A percentile compares a stretch with the other conserved stretches of the same genome.
These are phyloP conservation scores for Galerina marginata DNA, from an alignment of 768 basidiomycete species.

Conservation along the genomic window DNA sequence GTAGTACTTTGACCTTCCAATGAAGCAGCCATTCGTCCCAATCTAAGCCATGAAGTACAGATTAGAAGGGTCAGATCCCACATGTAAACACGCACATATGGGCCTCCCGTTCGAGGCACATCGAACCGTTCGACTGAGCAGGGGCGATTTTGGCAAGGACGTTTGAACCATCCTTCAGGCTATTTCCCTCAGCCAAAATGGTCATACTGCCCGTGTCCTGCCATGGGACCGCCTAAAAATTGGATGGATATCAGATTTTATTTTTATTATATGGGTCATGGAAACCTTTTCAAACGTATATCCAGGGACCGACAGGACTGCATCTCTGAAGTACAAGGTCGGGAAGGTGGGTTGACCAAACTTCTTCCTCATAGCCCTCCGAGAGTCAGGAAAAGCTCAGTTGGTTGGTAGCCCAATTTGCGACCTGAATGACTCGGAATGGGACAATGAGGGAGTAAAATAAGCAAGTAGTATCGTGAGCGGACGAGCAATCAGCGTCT, in stretches of 20 bases:
- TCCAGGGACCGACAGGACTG: conserved; percentile 68
- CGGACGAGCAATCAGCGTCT: too few species aligned
- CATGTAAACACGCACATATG: conserved; percentile 58
- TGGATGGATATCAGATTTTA: conserved; percentile 9
- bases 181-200: conserved; percentile 68
- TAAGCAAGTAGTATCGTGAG: too few species aligned
- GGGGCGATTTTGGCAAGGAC: conserved; percentile 78
- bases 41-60: conserved; percentile 35
- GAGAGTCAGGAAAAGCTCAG: not conserved
- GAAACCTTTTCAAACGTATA: conserved; percentile 73
- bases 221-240: conserved; percentile 62
- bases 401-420: not conserved
- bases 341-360: conserved; percentile 62
- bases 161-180: conserved; percentile 70
- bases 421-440: not conserved
- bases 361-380: conserved; percentile 52
- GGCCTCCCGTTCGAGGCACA: conserved; percentile 74
- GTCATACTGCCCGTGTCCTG: conserved; percentile 78
- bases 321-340: conserved; percentile 62
- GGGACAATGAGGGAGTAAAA: too few species aligned
- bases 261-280: not conserved
- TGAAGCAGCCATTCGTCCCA: conserved; percentile 53
- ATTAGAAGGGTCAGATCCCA: not conserved
- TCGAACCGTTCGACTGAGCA: conserved; percentile 72
- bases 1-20: conserved; percentile 58